Conservation (phyloP, 495 filamentous ascomycete species). For the Aspergillus haitiensis region DNA sequence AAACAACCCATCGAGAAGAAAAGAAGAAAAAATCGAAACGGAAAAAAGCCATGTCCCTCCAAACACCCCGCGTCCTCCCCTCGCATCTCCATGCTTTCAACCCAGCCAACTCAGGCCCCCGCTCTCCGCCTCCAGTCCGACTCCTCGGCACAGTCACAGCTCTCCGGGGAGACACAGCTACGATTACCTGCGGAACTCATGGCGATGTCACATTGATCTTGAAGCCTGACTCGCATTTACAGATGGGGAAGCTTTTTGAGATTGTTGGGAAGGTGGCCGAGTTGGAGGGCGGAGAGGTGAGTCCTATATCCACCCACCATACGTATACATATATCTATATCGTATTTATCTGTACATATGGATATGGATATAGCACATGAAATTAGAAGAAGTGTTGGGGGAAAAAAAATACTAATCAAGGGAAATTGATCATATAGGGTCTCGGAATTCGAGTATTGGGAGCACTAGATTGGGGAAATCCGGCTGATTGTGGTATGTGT, state of each 20-base stretch:
- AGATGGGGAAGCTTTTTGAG: slow-evolving; percentile 77
- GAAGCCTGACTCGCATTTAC: slow-evolving; percentile 78
- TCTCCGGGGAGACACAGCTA: slow-evolving; percentile 77
- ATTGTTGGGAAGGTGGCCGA: slow-evolving; percentile 86
- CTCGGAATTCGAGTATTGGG: slow-evolving; percentile 72
- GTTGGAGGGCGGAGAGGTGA: slow-evolving; percentile 44
- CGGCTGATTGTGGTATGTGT: slow-evolving; percentile 40
- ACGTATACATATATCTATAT: not conserved
- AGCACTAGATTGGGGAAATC: slow-evolving; percentile 74
- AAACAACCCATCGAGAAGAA: slow-evolving; percentile 6
- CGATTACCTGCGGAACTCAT: slow-evolving; percentile 63
- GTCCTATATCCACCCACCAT: slow-evolving; percentile 3
- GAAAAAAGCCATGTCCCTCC: slow-evolving; percentile 44
- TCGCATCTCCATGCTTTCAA: slow-evolving; percentile 66
- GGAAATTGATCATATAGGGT: slow-evolving; percentile 43
- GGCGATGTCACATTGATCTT: slow-evolving; percentile 71
- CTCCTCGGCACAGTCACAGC: slow-evolving; percentile 82
- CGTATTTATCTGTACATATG: not conserved
- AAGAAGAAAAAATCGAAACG: slow-evolving; percentile 26
- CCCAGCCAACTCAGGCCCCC: slow-evolving; percentile 33
- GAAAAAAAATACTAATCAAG: not conserved
- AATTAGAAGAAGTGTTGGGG: not conserved
- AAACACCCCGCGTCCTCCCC: slow-evolving; percentile 70
- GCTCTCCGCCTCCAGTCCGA: slow-evolving; percentile 66
- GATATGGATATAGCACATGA: not conserved